A percentile compares a stretch with the other conserved stretches of the same genome.
Evolutionary conservation across 2,329 filamentous ascomycete species (phyloP).

Genomic region (Aureobasidium namibiae): DNA sequence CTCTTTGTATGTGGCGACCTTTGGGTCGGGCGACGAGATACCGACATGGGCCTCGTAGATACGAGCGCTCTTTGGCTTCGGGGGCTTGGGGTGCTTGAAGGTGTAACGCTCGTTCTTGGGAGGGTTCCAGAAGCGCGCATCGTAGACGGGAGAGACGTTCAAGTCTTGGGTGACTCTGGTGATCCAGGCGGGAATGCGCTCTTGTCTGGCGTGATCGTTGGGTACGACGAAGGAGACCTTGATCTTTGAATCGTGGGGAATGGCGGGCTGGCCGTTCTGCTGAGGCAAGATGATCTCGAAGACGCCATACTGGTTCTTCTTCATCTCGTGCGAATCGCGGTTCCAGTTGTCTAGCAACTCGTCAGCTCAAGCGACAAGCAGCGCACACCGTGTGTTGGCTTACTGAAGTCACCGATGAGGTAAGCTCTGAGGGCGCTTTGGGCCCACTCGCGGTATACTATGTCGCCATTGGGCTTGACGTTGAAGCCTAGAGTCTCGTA

Average conservation of each 20-base stretch:
- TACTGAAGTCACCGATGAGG: constrained; percentile 83
- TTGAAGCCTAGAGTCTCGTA: constrained; percentile 82
- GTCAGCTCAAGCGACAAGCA: background rate
- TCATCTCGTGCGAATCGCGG: constrained; percentile 75
- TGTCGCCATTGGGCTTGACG: constrained; percentile 71
- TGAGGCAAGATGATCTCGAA: constrained; percentile 76
- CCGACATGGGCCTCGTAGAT: constrained; percentile 99
- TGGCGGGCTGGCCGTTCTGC: constrained; percentile 64
- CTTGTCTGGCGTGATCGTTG: constrained; percentile 64
- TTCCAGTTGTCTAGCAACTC: constrained; percentile 68
- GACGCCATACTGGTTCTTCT: constrained; percentile 72
- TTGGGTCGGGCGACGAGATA: constrained; percentile 84
- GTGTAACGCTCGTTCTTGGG: constrained; percentile 65
- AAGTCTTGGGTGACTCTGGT: constrained; percentile 94
- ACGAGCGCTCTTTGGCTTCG: constrained; percentile 75
- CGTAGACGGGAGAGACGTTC: constrained; percentile 80
- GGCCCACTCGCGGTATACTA: constrained; percentile 92
- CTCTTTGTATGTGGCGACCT: constrained; percentile 91
- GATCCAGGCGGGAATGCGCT: constrained; percentile 93
- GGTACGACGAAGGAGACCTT: constrained; percentile 76
- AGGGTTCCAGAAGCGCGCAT: constrained; percentile 96
- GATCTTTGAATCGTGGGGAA: constrained; percentile 89
- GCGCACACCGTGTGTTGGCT: constrained; percentile 40
- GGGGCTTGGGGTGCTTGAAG: constrained; percentile 75
- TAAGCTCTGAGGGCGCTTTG: constrained; percentile 79